Base-by-base conservation (phyloP, 2,329 filamentous ascomycete genomes). In the Aspergillus awamori region DNA sequence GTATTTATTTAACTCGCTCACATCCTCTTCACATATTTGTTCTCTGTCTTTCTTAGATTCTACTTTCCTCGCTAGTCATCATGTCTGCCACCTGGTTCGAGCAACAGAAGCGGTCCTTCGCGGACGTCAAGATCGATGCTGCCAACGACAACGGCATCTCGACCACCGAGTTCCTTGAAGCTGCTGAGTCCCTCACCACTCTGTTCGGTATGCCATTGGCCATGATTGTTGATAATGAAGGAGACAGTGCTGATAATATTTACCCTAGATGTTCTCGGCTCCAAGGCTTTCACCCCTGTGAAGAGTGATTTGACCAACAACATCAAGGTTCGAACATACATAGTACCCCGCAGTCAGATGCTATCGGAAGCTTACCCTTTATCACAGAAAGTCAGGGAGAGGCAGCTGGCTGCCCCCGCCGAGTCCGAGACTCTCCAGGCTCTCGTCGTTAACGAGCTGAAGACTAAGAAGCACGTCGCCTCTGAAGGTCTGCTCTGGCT, bases 401-500 rank as follows among this genome's bases (percentile, higher is more conserved):
- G 93, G 69, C 89, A 94, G 76, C 84, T 89, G 58, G 91, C 89
- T 60, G 87, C 91, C 60, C 92, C 93, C 30, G 82, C 83, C 57
- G 89, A 93, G 66, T 96, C 91, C n/a, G 83, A 86, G 71, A 96
- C 88, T 59, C 83, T 99, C 60, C 95, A 99, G 81, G 86, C 89
- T 51, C 90, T 98, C 53, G 89, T 91, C 70, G 77, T 87, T 67
- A 95, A 93, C 76, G 95, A 99, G 83, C 83, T 97, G 75, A 93
- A 93, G 83, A 85, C 87, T 64, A 94, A 93, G 84, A 93, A 95
- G 80, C 91, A 97, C 81, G 86, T 82, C 60, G 94, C 95, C 58
- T 89, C 92, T 11, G 93, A 97, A 80, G 95, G 93, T 57, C 84
- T 97, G 55, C 78, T 98, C 63, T 99, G 95, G 95, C 85, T 97